These are phyloP conservation scores for Phytophthora megakarya DNA, from an alignment of 352 stramenopile genomes.

Conservation along the genomic window DNA sequence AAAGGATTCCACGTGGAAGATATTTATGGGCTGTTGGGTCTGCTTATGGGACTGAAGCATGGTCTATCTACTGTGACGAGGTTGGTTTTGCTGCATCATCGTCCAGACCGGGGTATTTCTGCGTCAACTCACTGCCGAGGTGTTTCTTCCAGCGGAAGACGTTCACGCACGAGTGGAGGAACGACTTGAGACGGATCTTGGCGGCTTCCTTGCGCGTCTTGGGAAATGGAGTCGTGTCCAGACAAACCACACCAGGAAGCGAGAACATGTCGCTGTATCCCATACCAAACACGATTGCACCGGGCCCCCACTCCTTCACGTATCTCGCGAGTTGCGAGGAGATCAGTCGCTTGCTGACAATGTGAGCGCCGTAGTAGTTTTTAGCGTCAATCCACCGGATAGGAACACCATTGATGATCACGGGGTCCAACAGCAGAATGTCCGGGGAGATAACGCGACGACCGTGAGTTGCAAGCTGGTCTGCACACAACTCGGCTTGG, in stretches of 20 bases:
- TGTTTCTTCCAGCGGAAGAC: constrained; percentile 82
- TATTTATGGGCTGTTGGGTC: background rate
- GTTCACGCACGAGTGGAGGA: constrained; percentile 69
- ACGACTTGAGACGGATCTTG: constrained; percentile 82
- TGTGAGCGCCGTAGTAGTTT: constrained; percentile 90
- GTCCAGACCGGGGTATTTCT: constrained; percentile 57
- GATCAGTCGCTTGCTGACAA: constrained; percentile 87
- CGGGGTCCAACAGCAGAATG: constrained; percentile 79
- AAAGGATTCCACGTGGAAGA: background rate
- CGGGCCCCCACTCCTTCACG: constrained; percentile 86
- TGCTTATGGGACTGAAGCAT: constrained; percentile 12
- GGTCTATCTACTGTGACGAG: constrained; percentile 1
- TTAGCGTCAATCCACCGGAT: constrained; percentile 90
- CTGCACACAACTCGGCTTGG: constrained; percentile 66
- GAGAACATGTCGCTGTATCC: constrained; percentile 89
- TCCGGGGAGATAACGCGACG: constrained; percentile 81
- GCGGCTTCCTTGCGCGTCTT: constrained; percentile 67
- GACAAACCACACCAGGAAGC: constrained; percentile 75
- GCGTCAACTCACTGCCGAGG: constrained; percentile 74
- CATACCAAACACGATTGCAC: constrained; percentile 88
- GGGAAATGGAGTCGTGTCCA: constrained; percentile 85
- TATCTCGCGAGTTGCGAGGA: constrained; percentile 81
- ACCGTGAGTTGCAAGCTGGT: constrained; percentile 69
- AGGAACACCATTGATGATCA: constrained; percentile 83
- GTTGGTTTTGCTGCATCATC: constrained; percentile 13